Evolutionary conservation across 805 yeast genomes (phyloP).

Genomic region (Starmerella stigmatis): DNA sequence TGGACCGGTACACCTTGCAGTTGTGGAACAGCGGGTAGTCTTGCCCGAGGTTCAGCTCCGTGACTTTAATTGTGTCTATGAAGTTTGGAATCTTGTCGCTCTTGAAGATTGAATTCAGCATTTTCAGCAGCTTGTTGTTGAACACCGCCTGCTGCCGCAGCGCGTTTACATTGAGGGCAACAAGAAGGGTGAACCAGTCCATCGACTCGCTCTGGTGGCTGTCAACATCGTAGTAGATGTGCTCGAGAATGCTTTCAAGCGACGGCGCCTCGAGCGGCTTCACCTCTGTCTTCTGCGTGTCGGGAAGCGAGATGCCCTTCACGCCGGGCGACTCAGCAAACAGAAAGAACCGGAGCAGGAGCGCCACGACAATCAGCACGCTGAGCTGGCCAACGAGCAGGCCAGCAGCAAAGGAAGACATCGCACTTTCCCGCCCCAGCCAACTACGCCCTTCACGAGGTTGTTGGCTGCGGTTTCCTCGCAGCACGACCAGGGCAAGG

Average conservation of each 20-base stretch:
- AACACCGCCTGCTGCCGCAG: conserved; percentile 78
- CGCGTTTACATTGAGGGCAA: conserved; percentile 84
- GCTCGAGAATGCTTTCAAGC: conserved; percentile 54
- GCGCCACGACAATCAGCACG: conserved; percentile 31
- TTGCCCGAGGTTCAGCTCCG: conserved; percentile 86
- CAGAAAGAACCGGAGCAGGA: conserved; percentile 35
- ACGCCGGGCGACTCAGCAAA: conserved; percentile 32
- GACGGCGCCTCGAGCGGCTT: conserved; percentile 25
- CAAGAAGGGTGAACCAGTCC: conserved; percentile 92
- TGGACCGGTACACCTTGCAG: conserved; percentile 51
- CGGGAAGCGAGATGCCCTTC: conserved; percentile 25
- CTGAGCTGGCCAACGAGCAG: conserved; percentile 35
- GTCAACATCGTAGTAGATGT: conserved; percentile 83
- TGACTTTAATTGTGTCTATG: conserved; percentile 63
- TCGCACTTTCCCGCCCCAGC: no score
- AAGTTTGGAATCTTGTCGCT: conserved; percentile 65
- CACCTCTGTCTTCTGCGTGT: conserved; percentile 21
- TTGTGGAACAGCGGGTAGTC: conserved; percentile 93
- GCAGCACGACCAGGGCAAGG: background rate
- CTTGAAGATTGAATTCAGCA: conserved; percentile 55
- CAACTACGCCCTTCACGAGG: no score
- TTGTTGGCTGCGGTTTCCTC: no score
- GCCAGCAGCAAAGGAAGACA: conserved; percentile 31
- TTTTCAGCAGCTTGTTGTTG: conserved; percentile 74
- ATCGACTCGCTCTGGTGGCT: conserved; percentile 81